Conservation (phyloP, 148 eudicot species). For the Nepenthes mirabilis region DNA sequence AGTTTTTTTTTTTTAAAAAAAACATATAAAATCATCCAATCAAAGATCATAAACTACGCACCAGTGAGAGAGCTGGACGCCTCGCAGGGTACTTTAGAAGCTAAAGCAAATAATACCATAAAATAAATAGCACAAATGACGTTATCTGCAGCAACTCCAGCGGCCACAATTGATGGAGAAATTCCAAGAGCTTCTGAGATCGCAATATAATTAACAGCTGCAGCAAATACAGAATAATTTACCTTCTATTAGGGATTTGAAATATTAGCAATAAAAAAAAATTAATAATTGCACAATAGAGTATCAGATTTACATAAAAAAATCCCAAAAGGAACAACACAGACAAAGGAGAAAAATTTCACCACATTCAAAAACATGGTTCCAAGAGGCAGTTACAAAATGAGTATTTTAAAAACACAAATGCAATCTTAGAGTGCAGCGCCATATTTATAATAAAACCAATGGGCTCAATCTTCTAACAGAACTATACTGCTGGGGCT, state of each 20-base stretch:
- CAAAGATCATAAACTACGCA: constrained; percentile 6
- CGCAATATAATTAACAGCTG: constrained; percentile 83
- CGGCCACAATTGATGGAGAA: constrained; percentile 75
- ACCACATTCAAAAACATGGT: neutral
- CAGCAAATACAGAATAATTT: constrained; percentile 1
- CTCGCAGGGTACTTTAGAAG: constrained; percentile 59
- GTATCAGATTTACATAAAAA: no score
- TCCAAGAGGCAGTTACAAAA: neutral
- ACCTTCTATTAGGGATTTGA: no score
- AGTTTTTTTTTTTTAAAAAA: no score
- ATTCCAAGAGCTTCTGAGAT: constrained; percentile 57
- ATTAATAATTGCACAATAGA: no score
- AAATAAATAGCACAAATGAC: constrained; percentile 80
- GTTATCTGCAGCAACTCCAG: constrained; percentile 93
- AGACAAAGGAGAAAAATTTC: neutral
- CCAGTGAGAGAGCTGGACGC: constrained; percentile 29
- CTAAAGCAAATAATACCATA: constrained; percentile 59
- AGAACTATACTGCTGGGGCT: no score
- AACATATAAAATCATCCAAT: neutral
- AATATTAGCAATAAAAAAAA: no score
- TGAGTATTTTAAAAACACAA: no score
- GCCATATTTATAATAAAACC: no score
- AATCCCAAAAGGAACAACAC: neutral
- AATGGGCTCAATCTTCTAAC: no score
- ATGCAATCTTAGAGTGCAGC: no score